These are phyloP conservation scores for Anthracocystis panici-leucophaei DNA, from an alignment of 1,284 basidiomycete species.

Conservation along the genomic window DNA sequence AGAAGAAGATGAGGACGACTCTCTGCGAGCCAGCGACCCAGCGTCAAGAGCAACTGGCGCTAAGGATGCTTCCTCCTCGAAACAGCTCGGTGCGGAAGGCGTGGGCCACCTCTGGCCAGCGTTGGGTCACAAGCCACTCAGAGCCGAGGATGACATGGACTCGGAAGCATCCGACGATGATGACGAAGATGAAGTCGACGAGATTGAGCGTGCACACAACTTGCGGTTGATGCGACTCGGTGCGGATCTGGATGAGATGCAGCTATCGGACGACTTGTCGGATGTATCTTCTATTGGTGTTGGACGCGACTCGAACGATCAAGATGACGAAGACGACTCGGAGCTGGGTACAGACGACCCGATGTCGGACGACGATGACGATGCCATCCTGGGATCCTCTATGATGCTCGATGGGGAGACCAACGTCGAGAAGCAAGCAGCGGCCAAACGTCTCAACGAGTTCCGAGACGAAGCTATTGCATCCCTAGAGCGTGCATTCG, in stretches of 20 bases:
- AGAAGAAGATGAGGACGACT: slow-evolving; percentile 52
- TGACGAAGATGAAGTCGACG: slow-evolving; percentile 50
- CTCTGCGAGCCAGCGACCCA: slow-evolving; percentile 45
- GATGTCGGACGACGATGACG: slow-evolving; percentile 35
- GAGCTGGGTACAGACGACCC: slow-evolving; percentile 29
- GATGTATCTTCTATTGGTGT: slow-evolving; percentile 60
- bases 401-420: slow-evolving; percentile 61
- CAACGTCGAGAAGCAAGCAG: slow-evolving; percentile 55
- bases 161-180: slow-evolving; percentile 47
- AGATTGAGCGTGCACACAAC: slow-evolving; percentile 53
- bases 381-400: slow-evolving; percentile 49
- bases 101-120: slow-evolving; percentile 64
- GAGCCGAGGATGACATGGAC: slow-evolving; percentile 20
- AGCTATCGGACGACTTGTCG: slow-evolving; percentile 48
- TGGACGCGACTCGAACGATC: slow-evolving; percentile 51
- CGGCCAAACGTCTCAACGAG: slow-evolving; percentile 72
- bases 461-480: slow-evolving; percentile 82
- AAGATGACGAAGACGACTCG: slow-evolving; percentile 38
- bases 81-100: slow-evolving; percentile 43
- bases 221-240: slow-evolving; percentile 51
- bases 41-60: slow-evolving; percentile 6
- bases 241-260: slow-evolving; percentile 46
- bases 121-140: slow-evolving; percentile 32
- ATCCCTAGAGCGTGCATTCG: slow-evolving; percentile 87
- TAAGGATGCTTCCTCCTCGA: slow-evolving; percentile 22